Base-by-base conservation (phyloP, 495 filamentous ascomycete genomes). In the Lentithecium fluviatile region DNA sequence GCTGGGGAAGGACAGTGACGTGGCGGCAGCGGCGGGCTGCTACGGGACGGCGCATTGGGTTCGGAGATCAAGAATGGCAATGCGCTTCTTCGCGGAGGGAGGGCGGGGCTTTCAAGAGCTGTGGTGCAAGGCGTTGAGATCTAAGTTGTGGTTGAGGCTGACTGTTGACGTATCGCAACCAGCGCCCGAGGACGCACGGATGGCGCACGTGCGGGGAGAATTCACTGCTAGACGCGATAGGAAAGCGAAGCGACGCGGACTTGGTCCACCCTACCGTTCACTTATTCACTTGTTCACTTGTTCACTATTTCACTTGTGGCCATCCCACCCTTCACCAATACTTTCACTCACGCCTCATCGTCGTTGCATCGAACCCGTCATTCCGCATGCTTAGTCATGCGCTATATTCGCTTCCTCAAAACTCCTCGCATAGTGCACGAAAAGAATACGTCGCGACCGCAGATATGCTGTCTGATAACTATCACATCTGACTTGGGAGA, bases 401-500 rank as follows among this genome's bases (percentile, higher is more conserved):
- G 62, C 10, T 72, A 74, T 45, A 65, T 74, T 34, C 68, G 71
- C 24, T 74, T 71, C 48, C 68, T 74, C 40, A 74, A 74, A 52
- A 21, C 63, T 1, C 70, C 71, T 13, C 69, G 60, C 25, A 38
- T 64, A 7, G n/a, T 64, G 15, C 15, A 66, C 24, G 52, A 32
- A 43, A 58, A 60, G 13, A 48, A 64, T 38, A 59, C 63, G 2
- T 23, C 72, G 19, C 70, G 62, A 37, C 77, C 85, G 6, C 12
- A 17, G 5, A 43, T 65, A 51, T 19, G 24, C 19, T 55, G 42
- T 32, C 70, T 90, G 20, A 76, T 97, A 54, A 91, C 90, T 50
- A 84, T 98, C 71, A 90, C 90, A 38, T 94, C 92, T 37, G 94
- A 98, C 69, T 77, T 98, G 7, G 91, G 93, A 2, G 93, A 98